These are phyloP conservation scores for Sporothrix luriei DNA, from an alignment of 2,329 filamentous ascomycete species.

Conservation along the genomic window DNA sequence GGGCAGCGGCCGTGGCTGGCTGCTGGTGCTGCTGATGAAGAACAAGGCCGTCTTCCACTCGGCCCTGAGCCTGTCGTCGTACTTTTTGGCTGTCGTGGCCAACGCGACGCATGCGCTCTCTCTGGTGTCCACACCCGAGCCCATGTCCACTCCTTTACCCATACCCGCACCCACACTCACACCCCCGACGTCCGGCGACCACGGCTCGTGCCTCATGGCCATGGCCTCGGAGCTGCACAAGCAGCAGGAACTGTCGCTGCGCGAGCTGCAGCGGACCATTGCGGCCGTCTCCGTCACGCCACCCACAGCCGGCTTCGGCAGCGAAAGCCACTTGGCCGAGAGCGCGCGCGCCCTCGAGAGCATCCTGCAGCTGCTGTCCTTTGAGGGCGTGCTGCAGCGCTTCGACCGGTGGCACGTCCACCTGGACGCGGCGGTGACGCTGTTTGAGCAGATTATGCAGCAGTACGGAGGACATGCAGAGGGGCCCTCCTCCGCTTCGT, in stretches of 20 bases:
- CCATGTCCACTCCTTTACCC: too few relatives aligned
- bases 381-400: constrained; percentile 44
- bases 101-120: constrained; percentile 35
- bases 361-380: constrained; percentile 49
- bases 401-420: constrained; percentile 50
- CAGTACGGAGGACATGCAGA: constrained; percentile 35
- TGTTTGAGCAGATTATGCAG: constrained; percentile 45
- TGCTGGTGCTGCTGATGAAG: constrained; percentile 58
- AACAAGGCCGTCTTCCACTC: constrained; percentile 62
- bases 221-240: constrained; percentile 38
- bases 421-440: constrained; percentile 47
- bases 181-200: background rate
- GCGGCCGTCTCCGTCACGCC: constrained; percentile 11
- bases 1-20: constrained; percentile 62
- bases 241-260: constrained; percentile 41
- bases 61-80: constrained; percentile 58
- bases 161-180: background rate
- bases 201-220: constrained; percentile 33
- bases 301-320: constrained; percentile 31
- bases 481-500: too few relatives aligned
- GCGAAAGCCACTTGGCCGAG: constrained; percentile 38
- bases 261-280: constrained; percentile 40
- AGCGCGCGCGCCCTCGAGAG: constrained; percentile 44
- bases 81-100: constrained; percentile 57
- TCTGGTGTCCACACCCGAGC: too few relatives aligned